Conservation (phyloP, 805 yeast species). For the Cyberlindnera petersonii region DNA sequence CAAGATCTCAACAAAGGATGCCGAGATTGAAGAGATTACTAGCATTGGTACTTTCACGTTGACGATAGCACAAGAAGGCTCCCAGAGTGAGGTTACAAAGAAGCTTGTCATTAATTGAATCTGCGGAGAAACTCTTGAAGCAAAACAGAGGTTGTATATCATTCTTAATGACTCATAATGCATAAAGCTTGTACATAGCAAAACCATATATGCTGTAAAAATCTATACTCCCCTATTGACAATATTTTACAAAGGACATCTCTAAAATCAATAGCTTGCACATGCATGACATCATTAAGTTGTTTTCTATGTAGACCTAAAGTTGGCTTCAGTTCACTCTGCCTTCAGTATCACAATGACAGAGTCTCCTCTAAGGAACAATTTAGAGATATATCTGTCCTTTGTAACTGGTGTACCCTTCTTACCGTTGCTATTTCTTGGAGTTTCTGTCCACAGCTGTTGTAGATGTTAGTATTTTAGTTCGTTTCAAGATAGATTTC, state of each 20-base stretch:
- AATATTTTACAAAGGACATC: too few relatives aligned
- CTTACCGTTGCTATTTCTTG: conserved; percentile 62
- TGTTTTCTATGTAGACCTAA: not conserved
- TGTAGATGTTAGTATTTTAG: conserved; percentile 1
- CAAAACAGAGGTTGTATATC: too few relatives aligned
- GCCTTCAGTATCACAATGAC: conserved; percentile 76
- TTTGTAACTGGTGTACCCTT: conserved; percentile 60
- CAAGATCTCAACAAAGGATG: conserved; percentile 3
- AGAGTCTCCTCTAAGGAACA: conserved; percentile 94
- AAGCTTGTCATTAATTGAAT: conserved; percentile 14
- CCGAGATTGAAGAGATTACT: conserved; percentile 11
- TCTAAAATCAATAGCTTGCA: too few relatives aligned
- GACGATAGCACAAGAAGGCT: conserved; percentile 16
- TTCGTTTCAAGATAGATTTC: not conserved
- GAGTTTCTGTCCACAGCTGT: conserved; percentile 58
- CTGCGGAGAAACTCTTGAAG: too few relatives aligned
- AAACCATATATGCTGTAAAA: not conserved
- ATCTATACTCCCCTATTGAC: too few relatives aligned
- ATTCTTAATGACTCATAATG: not conserved
- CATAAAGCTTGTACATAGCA: conserved; percentile 4
- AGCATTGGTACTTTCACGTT: conserved; percentile 20
- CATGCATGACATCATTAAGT: conserved; percentile 10
- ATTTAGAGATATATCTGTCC: conserved; percentile 80
- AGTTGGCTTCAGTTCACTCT: conserved; percentile 7
- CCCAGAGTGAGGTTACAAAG: conserved; percentile 15